Percentiles rank a stretch among this genome's conserved stretches.
phyloP scores from a whole-genome alignment of 306 rosid genomes.

The Dalbergia cochinchinensis region DNA sequence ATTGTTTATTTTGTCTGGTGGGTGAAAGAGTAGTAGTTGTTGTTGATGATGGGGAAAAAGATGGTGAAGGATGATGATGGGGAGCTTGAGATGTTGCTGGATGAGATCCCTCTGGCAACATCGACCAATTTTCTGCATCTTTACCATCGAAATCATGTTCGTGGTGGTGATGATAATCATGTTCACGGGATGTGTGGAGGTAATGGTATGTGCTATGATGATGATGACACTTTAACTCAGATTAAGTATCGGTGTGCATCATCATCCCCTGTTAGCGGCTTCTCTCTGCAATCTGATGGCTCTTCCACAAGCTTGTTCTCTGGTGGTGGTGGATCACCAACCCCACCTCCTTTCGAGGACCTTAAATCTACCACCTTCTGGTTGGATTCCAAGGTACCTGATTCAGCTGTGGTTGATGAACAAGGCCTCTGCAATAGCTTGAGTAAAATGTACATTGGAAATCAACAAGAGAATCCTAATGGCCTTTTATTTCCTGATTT shows the following conservation, averaged over 20 bases:
- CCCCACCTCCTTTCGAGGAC: slow-evolving; percentile 59
- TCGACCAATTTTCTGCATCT: slow-evolving; percentile 50
- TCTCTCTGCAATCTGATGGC: slow-evolving; percentile 61
- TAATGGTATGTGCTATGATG: slow-evolving; percentile 35
- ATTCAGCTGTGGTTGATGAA: slow-evolving; percentile 53
- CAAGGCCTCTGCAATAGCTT: slow-evolving; percentile 49
- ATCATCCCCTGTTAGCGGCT: slow-evolving; percentile 63
- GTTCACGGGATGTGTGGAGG: background rate
- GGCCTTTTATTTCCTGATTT: slow-evolving; percentile 20
- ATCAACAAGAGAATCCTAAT: slow-evolving; percentile 45
- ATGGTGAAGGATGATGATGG: slow-evolving; percentile 46
- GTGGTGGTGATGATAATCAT: slow-evolving; percentile 32
- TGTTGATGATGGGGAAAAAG: slow-evolving; percentile 17
- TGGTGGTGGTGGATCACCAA: slow-evolving; percentile 59
- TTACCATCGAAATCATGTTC: slow-evolving; percentile 13
- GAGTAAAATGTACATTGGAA: slow-evolving; percentile 50
- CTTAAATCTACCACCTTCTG: slow-evolving; percentile 47
- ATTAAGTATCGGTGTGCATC: slow-evolving; percentile 43
- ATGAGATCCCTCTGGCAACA: slow-evolving; percentile 69
- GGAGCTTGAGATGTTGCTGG: slow-evolving; percentile 61
- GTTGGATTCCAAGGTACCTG: slow-evolving; percentile 43
- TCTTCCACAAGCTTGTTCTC: slow-evolving; percentile 67
- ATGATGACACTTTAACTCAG: slow-evolving; percentile 50
- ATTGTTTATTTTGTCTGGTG: background rate
- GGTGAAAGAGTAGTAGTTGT: background rate